A percentile compares a stretch with the other conserved stretches of the same genome.
phyloP scores from a whole-genome alignment of 2,329 filamentous ascomycete genomes.

The Ophiostoma fasciatum region DNA sequence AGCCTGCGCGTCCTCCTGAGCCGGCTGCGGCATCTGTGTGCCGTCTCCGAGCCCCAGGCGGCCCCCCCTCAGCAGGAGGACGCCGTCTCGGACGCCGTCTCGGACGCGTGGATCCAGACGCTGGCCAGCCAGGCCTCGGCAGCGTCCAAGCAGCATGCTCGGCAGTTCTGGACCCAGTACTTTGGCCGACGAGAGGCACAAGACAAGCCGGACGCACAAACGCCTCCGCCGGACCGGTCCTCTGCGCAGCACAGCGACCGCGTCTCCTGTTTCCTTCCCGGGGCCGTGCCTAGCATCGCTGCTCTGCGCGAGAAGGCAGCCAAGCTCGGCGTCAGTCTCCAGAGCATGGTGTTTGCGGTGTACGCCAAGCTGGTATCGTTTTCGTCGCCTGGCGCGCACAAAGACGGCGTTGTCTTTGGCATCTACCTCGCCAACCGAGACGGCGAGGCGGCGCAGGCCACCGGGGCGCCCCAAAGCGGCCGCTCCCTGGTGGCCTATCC shows the following conservation, averaged over 20 bases:
- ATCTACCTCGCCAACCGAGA: conserved; percentile 71
- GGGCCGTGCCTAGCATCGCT: conserved; percentile 26
- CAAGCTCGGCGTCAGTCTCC: conserved; percentile 46
- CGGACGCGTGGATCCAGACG: conserved; percentile 15
- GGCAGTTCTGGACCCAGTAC: conserved; percentile 28
- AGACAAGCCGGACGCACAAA: conserved; percentile 9
- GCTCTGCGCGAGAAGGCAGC: conserved; percentile 24
- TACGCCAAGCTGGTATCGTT: conserved; percentile 34
- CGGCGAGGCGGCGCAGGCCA: conserved; percentile 3
- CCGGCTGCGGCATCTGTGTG: conserved; percentile 17
- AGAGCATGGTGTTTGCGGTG: conserved; percentile 61
- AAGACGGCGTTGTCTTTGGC: conserved; percentile 46
- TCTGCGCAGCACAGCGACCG: neutral
- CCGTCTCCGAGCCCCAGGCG: too few species aligned
- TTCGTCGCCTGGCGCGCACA: neutral
- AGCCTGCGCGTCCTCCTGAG: conserved; percentile 53
- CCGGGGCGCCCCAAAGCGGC: conserved; percentile 23
- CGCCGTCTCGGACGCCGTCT: too few species aligned
- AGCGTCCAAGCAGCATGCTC: conserved; percentile 5
- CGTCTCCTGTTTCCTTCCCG: conserved; percentile 24
- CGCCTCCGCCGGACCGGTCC: too few species aligned
- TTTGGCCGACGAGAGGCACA: too few species aligned
- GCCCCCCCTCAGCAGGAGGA: too few species aligned
- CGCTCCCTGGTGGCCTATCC: conserved; percentile 45
- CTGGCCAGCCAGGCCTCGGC: conserved; percentile 7